Conservation (phyloP, 2,329 filamentous ascomycete genomes). For the Fusarium sp. region DNA sequence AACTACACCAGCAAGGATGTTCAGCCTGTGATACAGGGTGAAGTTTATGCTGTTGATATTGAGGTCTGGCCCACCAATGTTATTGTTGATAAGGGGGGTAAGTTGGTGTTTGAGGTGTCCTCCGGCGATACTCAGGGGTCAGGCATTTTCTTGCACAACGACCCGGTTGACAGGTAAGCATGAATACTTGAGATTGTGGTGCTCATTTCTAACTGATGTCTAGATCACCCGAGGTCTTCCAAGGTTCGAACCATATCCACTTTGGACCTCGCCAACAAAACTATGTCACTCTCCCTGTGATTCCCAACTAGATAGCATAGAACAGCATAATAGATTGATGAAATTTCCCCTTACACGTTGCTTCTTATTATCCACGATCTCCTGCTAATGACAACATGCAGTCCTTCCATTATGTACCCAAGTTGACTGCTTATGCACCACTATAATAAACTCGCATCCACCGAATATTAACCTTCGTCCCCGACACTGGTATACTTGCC, state of each 20-base stretch:
- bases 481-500: not conserved
- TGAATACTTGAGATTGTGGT: rapidly evolving
- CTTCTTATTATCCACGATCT: no score
- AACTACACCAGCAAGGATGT: constrained; percentile 68
- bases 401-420: no score
- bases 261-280: constrained; percentile 61
- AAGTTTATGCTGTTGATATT: constrained; percentile 68
- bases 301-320: constrained; percentile 48
- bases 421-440: no score
- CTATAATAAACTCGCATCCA: not conserved
- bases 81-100: constrained; percentile 57
- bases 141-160: constrained; percentile 65
- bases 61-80: constrained; percentile 74
- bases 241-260: constrained; percentile 62
- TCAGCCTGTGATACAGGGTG: constrained; percentile 61
- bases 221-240: constrained; percentile 43
- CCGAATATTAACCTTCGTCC: constrained; percentile 1
- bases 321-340: not conserved
- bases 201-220: not conserved
- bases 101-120: constrained; percentile 64
- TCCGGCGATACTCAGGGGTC: constrained; percentile 68
- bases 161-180: constrained; percentile 57
- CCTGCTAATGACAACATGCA: no score
- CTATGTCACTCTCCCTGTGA: constrained; percentile 63
- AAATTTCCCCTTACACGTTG: no score